These are phyloP conservation scores for Nicotiana undulata DNA, from an alignment of 257 asterid genomes.

Conservation along the genomic window DNA sequence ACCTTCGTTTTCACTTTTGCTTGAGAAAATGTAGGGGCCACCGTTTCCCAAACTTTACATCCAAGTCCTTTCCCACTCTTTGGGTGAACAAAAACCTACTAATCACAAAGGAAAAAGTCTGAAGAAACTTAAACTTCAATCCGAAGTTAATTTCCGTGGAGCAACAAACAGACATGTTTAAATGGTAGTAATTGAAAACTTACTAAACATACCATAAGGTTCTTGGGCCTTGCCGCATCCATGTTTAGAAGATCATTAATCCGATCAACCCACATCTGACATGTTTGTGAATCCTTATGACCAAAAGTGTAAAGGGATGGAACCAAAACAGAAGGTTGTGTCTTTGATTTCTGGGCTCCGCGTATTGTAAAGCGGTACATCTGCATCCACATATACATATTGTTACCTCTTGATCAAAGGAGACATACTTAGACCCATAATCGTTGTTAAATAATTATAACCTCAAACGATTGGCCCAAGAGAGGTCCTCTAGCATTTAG, in stretches of 20 bases:
- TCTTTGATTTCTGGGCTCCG: slow-evolving; percentile 57
- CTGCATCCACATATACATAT: slow-evolving; percentile 36
- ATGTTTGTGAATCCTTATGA: slow-evolving; percentile 52
- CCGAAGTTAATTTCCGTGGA: slow-evolving; percentile 16
- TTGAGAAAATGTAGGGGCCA: slow-evolving; percentile 78
- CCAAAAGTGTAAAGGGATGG: slow-evolving; percentile 68
- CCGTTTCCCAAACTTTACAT: slow-evolving; percentile 69
- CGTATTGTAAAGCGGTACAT: slow-evolving; percentile 75
- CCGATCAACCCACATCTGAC: slow-evolving; percentile 62
- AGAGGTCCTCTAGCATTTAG: slow-evolving; percentile 41
- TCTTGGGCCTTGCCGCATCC: slow-evolving; percentile 63
- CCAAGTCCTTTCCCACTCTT: slow-evolving; percentile 91
- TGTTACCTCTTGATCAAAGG: slow-evolving; percentile 1
- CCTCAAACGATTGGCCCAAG: slow-evolving; percentile 56
- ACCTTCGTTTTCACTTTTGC: slow-evolving; percentile 91
- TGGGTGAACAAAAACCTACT: slow-evolving; percentile 91
- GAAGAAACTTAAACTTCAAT: slow-evolving; percentile 10
- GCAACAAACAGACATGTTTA: not conserved
- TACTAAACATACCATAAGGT: slow-evolving; percentile 70
- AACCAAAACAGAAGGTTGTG: slow-evolving; percentile 45
- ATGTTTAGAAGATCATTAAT: slow-evolving; percentile 34
- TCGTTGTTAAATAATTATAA: slow-evolving; percentile 16
- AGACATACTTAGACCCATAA: slow-evolving; percentile 8
- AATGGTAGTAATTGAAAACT: not conserved
- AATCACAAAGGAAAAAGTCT: slow-evolving; percentile 20